Evolutionary conservation across 1,139 yeast species (phyloP), one percentile per base, ranked within the genome.

Genomic region (Sporopachydermia cereana): DNA sequence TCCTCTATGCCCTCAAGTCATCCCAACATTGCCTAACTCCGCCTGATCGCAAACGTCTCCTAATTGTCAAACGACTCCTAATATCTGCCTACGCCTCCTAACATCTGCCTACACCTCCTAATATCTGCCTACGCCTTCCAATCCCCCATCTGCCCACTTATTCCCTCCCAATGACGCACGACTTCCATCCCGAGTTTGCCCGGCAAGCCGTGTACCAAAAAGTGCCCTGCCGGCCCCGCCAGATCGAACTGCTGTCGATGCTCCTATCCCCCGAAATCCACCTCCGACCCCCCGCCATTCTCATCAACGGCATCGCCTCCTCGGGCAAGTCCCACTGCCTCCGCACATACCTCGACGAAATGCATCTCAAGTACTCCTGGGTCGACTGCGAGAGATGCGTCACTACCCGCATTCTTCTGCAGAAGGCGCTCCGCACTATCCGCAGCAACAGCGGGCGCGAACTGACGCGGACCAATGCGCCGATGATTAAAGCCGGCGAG

Each of bases 301-400:
- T 57, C 7, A 52, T 61, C 3, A 62, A 62, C 46, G 68, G 68
- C 0, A 55, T 64, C 1, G 48, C 57, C 1, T 50, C 60, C 2
- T 57, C 63, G 0, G 68, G 68, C 20, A 63, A 63, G 46, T 48
- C 62, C 1, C 46, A 49, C 3, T 49, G 57, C 2, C 42, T 64
- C 17, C 46, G 45, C 24, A 41, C 20, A 47, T 56, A 29, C 49
- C 62, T 3, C 46, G 42, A 45, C 21, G 42, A 41, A 7, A 45
- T 48, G 9, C 29, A 27, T 9, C 44, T 46, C 24, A 42, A 50
- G 3, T 51, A 51, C 20, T 55, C 60, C 3, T 57, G 62, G 57
- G 52, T 63, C 22, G 47, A 56, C 12, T 58, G 66, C 41, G 64
- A 62, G 30, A 63, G 60, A 43, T 63, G 68, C 46, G 48, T 57